phyloP scores from a whole-genome alignment of 768 basidiomycete species.

The Phylloporus arenicola region DNA sequence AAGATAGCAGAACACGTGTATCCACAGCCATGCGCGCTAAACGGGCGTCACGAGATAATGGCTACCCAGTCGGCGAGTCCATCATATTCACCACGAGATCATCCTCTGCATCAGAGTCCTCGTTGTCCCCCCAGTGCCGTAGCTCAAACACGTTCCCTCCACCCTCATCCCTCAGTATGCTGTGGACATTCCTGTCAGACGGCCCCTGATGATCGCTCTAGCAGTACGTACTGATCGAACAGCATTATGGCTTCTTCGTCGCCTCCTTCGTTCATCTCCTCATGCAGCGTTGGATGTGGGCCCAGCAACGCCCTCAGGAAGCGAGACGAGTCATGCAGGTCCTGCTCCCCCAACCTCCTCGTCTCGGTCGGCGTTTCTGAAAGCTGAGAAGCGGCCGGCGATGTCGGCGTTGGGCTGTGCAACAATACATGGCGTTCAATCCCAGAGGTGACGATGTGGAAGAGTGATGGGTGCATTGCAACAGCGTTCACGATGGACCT shows the following conservation, averaged over 20 bases:
- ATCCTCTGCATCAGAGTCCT: constrained; percentile 22
- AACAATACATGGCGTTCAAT: constrained; percentile 66
- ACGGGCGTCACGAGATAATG: background rate
- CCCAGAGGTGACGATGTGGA: constrained; percentile 64
- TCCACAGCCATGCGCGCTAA: constrained; percentile 9
- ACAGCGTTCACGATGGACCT: constrained; percentile 72
- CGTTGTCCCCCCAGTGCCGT: constrained; percentile 36
- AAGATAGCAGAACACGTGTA: constrained; percentile 13
- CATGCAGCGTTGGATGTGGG: constrained; percentile 24
- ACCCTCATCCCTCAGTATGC: constrained; percentile 58
- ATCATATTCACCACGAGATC: constrained; percentile 21
- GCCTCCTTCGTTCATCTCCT: constrained; percentile 28
- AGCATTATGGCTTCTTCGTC: constrained; percentile 54
- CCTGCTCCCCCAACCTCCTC: constrained; percentile 38
- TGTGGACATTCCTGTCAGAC: constrained; percentile 23
- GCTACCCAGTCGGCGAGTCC: constrained; percentile 13
- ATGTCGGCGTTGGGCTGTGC: constrained; percentile 60
- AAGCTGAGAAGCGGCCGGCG: constrained; percentile 47
- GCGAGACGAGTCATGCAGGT: constrained; percentile 29
- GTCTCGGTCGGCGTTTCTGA: constrained; percentile 42
- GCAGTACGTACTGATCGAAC: constrained; percentile 62
- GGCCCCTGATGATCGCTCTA: background rate
- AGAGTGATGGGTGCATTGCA: constrained; percentile 65
- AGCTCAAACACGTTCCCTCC: constrained; percentile 48
- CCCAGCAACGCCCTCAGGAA: constrained; percentile 36